Evolutionary conservation across 345 rosid genomes (phyloP).

Genomic region (Cardamine resedifolia): DNA sequence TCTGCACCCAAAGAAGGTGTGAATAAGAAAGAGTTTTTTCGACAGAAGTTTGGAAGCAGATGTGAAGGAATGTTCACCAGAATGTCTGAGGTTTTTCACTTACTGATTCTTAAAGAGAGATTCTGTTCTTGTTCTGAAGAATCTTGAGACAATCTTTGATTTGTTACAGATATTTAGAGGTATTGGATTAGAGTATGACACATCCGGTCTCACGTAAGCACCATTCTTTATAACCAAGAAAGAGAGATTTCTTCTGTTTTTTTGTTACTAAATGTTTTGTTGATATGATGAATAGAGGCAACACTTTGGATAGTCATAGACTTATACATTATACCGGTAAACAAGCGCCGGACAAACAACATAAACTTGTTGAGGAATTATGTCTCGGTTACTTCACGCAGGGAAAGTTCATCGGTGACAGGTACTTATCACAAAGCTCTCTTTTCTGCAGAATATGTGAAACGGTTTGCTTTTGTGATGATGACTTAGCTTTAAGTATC

Average conservation of each 20-base stretch:
- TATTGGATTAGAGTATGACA: conserved; percentile 71
- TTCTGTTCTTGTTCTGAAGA: conserved; percentile 11
- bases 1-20: conserved; percentile 93
- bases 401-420: conserved; percentile 78
- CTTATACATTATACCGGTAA: conserved; percentile 70
- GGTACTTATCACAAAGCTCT: conserved; percentile 36
- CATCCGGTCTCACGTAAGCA: conserved; percentile 85
- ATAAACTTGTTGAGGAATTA: conserved; percentile 75
- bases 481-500: background rate
- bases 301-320: conserved; percentile 84
- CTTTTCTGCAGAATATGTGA: background rate
- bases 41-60: conserved; percentile 63
- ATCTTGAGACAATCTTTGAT: conserved; percentile 6
- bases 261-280: conserved; percentile 10
- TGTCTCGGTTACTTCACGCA: conserved; percentile 87
- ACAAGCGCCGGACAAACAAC: conserved; percentile 65
- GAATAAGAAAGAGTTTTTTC: conserved; percentile 59
- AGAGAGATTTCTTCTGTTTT: background rate
- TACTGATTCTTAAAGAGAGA: conserved; percentile 7
- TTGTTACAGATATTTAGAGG: conserved; percentile 62
- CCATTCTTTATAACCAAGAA: background rate
- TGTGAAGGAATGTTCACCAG: conserved; percentile 48
- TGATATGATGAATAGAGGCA: conserved; percentile 60
- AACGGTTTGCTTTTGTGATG: background rate
- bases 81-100: conserved; percentile 60